Percentiles rank a stretch among this genome's conserved stretches.
Conservation (phyloP, 257 asterid species). For the Galeopsis tetrahit region DNA sequence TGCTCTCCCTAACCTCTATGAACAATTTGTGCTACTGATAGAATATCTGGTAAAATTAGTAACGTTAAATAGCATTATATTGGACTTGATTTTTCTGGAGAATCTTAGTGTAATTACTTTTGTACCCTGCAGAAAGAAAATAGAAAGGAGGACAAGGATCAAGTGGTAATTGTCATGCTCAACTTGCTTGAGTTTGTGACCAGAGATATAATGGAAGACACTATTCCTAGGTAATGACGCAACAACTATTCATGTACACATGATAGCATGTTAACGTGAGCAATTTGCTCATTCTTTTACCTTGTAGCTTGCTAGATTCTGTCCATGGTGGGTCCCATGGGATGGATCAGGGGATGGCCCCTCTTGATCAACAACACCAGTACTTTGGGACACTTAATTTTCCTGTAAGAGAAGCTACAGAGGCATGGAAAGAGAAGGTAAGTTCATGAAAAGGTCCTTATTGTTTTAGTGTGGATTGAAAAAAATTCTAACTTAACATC, state of each 20-base stretch:
- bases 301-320: slow-evolving; percentile 73
- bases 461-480: slow-evolving; percentile 7
- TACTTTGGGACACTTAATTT: slow-evolving; percentile 70
- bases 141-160: slow-evolving; percentile 78
- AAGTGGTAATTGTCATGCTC: slow-evolving; percentile 87
- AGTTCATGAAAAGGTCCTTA: slow-evolving; percentile 29
- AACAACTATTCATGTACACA: slow-evolving; percentile 5
- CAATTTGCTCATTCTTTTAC: slow-evolving; percentile 33
- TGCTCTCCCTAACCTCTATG: slow-evolving; percentile 79
- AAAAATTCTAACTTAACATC: neutral
- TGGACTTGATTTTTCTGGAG: slow-evolving; percentile 21
- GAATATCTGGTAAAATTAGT: slow-evolving; percentile 67
- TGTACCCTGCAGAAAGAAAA: slow-evolving; percentile 71
- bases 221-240: slow-evolving; percentile 65
- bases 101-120: slow-evolving; percentile 23
- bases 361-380: slow-evolving; percentile 65
- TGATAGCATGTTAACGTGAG: slow-evolving; percentile 30
- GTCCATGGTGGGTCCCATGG: slow-evolving; percentile 77
- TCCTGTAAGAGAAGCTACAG: slow-evolving; percentile 85
- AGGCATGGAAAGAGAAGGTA: slow-evolving; percentile 96
- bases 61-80: neutral
- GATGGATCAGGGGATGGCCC: slow-evolving; percentile 69
- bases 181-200: slow-evolving; percentile 96
- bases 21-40: slow-evolving; percentile 84
- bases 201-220: slow-evolving; percentile 89